Evolutionary conservation across 257 asterid species (phyloP).

Genomic region (Striga asiatica): DNA sequence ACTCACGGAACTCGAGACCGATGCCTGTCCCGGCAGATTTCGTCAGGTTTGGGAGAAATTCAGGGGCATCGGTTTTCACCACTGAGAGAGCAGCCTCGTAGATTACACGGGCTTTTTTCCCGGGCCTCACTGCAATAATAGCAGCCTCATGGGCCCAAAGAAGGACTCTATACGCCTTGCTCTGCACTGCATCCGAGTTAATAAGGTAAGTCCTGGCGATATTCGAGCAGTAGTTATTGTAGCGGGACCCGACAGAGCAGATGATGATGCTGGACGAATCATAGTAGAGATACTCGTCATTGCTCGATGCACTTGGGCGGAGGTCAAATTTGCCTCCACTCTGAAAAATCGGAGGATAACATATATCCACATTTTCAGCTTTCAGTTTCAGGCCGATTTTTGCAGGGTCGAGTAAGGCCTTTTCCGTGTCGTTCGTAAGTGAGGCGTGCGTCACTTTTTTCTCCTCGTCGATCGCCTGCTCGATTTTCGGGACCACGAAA

Average conservation of each 20-base stretch:
- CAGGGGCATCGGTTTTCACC: conserved; percentile 59
- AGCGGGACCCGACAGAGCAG: conserved; percentile 63
- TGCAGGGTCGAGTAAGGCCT: conserved; percentile 51
- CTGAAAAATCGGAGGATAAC: conserved; percentile 83
- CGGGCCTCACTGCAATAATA: conserved; percentile 53
- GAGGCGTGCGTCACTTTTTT: conserved; percentile 54
- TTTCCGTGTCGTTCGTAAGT: conserved; percentile 66
- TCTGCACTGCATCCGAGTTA: conserved; percentile 41
- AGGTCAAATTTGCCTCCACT: conserved; percentile 72
- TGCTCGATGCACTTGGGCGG: conserved; percentile 61
- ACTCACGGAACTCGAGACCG: conserved; percentile 76
- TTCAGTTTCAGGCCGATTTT: conserved; percentile 56
- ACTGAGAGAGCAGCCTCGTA: conserved; percentile 49
- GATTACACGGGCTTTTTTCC: conserved; percentile 37
- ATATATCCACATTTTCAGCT: conserved; percentile 72
- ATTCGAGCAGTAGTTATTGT: conserved; percentile 74
- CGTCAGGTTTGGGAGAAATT: conserved; percentile 40
- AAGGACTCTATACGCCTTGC: conserved; percentile 62
- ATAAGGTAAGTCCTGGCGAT: conserved; percentile 58
- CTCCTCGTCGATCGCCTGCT: conserved; percentile 61
- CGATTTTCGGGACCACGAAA: conserved; percentile 58
- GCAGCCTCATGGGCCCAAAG: conserved; percentile 66
- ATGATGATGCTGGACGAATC: conserved; percentile 54
- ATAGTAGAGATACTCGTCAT: conserved; percentile 43
- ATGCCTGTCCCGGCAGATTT: conserved; percentile 81